These are phyloP conservation scores for Malassezia slooffiae DNA, from an alignment of 1,284 basidiomycete species.

Conservation along the genomic window DNA sequence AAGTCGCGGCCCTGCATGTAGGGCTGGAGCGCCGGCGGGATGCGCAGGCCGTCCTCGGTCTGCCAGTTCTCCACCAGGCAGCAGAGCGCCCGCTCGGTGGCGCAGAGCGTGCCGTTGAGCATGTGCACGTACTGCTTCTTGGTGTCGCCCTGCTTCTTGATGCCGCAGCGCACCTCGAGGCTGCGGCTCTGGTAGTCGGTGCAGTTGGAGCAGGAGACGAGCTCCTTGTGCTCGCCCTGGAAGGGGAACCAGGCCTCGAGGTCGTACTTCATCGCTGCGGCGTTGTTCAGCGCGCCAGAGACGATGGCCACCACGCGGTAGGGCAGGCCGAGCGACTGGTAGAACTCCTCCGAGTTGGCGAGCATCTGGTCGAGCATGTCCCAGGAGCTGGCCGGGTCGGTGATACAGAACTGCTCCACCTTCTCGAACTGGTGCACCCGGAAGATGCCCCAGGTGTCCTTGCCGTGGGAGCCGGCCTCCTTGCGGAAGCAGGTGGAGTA, in stretches of 20 bases:
- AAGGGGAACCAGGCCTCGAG: conserved; percentile 99
- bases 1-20: conserved; percentile 95
- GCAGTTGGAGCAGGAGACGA: conserved; percentile 50
- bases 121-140: conserved; percentile 46
- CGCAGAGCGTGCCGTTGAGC: conserved; percentile 73
- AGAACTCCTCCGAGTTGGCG: conserved; percentile 79
- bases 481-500: conserved; percentile 95
- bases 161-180: conserved; percentile 40
- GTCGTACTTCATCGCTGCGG: conserved; percentile 93
- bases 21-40: conserved; percentile 76
- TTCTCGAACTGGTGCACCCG: conserved; percentile 99
- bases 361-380: conserved; percentile 87
- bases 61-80: conserved; percentile 99
- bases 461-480: conserved; percentile 90
- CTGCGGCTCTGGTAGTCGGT: conserved; percentile 49
- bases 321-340: conserved; percentile 79
- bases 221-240: conserved; percentile 89
- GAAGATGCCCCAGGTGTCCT: conserved; percentile 99
- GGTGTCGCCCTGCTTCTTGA: conserved; percentile 44
- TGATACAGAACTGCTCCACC: conserved; percentile 88
- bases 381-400: conserved; percentile 74
- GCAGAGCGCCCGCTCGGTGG: conserved; percentile 88
- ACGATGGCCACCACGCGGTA: conserved; percentile 94
- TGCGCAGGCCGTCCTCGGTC: conserved; percentile 78
- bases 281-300: conserved; percentile 88